Evolutionary conservation across 2,329 filamentous ascomycete species (phyloP), one percentile per base, ranked within the genome.

Genomic region (Lachnellula arida): DNA sequence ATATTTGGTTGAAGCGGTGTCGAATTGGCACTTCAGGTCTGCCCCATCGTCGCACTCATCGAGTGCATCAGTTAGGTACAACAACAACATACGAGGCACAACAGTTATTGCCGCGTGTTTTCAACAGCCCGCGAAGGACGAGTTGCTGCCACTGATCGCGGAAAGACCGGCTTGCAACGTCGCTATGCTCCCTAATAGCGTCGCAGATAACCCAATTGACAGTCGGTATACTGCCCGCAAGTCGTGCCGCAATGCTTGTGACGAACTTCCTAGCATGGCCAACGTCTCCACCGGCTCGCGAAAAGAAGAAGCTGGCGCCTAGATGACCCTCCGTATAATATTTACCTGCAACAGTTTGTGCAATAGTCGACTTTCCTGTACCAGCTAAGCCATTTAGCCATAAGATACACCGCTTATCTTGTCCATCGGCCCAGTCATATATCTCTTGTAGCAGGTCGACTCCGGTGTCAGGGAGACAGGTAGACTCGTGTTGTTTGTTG

Each of bases 71-170:
- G n/a, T n/a, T n/a, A n/a, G n/a, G n/a, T n/a, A n/a, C n/a, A n/a
- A n/a, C n/a, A n/a, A n/a, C n/a, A n/a, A n/a, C n/a, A n/a, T n/a
- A n/a, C n/a, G n/a, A n/a, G n/a, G n/a, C n/a, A n/a, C n/a, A n/a
- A n/a, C n/a, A n/a, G n/a, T n/a, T n/a, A n/a, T n/a, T n/a, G n/a
- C n/a, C n/a, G n/a, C n/a, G n/a, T n/a, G n/a, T n/a, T n/a, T n/a
- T n/a, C n/a, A n/a, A n/a, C n/a, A n/a, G n/a, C n/a, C n/a, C n/a
- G n/a, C n/a, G n/a, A n/a, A 71, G 2, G 68, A 77, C 53, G 74
- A 78, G 60, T 63, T 78, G 44, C 65, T 76, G 17, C 71, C 68
- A 8, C 73, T 76, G 72, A 74, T 76, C 12, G 59, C 76, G 22
- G 74, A 79, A 49, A 7, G 51, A 53, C 34, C 32, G 42, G 28